Base-by-base conservation (phyloP, 257 asterid species). In the Solanum clarkiae region DNA sequence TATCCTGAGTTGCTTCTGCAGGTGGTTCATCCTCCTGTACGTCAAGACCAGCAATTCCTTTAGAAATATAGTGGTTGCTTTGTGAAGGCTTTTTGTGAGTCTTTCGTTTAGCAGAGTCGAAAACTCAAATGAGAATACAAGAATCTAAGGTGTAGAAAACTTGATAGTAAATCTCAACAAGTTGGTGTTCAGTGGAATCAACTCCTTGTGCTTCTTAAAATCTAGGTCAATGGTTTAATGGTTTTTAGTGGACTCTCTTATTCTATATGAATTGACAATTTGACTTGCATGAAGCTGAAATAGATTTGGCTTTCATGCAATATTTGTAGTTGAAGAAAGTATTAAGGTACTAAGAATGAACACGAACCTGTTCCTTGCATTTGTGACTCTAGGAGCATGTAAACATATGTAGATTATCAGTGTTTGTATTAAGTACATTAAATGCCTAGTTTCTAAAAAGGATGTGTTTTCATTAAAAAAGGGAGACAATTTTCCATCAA, bases 21-120 rank as follows among this genome's bases (percentile, higher is more conserved):
- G 83, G 84, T 66, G 80, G 85, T 86, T 86, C 75, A 84, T 87
- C 56, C 81, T 86, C 94, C 97, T 92, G 93, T 63, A 69, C 80
- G 57, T 84, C 84, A 89, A 55, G 80, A 63, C 47, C 49, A 83
- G 42, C 36, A 82, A 53, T 81, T 56, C 65, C 22, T 71, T 81
- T 66, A 62, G 80, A 84, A 84, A 69, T 26, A 20, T 84, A 65
- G 49, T 79, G 83, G 53, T 53, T 53, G 49, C 24, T 79, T 79
- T 54, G 7, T 79, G 83, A 79, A 79, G 62, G 9, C 29, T 79
- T 79, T 71, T 32, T 79, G 83, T 29, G 66, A 79, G 60, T 51
- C 83, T 53, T 79, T 53, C 17, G 45, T 49, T 79, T 26, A 53
- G 20, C 45, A 18, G 51, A 53, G 65, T 79, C 22, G 17, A 79